Evolutionary conservation across 495 filamentous ascomycete genomes (phyloP).

Genomic region (Symbiotaphrina buchneri): DNA sequence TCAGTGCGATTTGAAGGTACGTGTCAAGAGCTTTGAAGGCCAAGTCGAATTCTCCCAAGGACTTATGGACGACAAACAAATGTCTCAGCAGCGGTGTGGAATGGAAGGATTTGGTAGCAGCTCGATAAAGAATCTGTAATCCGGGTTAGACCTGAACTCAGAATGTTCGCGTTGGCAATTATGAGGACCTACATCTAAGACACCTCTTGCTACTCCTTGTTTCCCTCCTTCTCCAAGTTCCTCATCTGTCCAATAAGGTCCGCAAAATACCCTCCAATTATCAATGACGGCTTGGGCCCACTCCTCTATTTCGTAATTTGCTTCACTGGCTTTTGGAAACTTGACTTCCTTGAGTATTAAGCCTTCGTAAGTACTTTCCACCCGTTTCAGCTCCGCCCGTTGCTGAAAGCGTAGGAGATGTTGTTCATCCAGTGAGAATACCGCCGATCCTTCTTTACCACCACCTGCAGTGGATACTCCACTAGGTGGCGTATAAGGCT

Average conservation of each 20-base stretch:
- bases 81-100: conserved; percentile 71
- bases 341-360: conserved; percentile 46
- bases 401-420: conserved; percentile 35
- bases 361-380: conserved; percentile 53
- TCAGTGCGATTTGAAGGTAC: conserved; percentile 67
- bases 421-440: too few species aligned
- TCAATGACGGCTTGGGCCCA: conserved; percentile 60
- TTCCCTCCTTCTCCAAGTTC: conserved; percentile 65
- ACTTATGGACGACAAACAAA: conserved; percentile 69
- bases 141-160: conserved; percentile 1
- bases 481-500: conserved; percentile 11
- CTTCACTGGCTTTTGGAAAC: conserved; percentile 65
- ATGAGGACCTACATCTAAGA: conserved; percentile 36
- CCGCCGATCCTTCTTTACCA: too few species aligned
- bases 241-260: conserved; percentile 45
- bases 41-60: conserved; percentile 70
- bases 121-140: conserved; percentile 52
- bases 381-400: conserved; percentile 44
- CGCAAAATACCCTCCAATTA: conserved; percentile 69
- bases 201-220: conserved; percentile 40
- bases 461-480: conserved; percentile 11
- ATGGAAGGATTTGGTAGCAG: conserved; percentile 81
- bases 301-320: conserved; percentile 49
- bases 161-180: neutral
- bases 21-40: conserved; percentile 73